phyloP scores from a whole-genome alignment of 768 basidiomycete genomes.

The Trametopsis cervina region DNA sequence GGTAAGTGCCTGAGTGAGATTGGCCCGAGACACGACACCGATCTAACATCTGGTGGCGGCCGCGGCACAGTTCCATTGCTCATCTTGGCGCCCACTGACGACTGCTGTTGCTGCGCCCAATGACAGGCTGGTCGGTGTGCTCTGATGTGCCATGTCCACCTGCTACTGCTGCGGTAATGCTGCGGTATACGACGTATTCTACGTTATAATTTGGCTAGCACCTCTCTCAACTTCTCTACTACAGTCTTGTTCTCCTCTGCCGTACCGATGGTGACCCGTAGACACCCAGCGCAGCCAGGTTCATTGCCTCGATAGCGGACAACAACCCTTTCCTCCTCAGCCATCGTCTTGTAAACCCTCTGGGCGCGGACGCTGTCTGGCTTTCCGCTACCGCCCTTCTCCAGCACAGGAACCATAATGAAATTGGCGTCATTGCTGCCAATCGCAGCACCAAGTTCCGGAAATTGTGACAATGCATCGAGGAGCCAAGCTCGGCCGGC shows the following conservation, averaged over 20 bases:
- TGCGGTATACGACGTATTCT: too few relatives aligned
- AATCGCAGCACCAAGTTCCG: slow-evolving; percentile 57
- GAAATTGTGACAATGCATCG: slow-evolving; percentile 38
- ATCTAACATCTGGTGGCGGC: too few relatives aligned
- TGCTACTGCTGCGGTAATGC: too few relatives aligned
- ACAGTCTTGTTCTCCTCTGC: slow-evolving; percentile 66
- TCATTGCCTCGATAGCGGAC: slow-evolving; percentile 87
- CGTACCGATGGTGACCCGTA: slow-evolving; percentile 87
- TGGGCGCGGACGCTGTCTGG: slow-evolving; percentile 58
- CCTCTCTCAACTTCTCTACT: slow-evolving; percentile 45
- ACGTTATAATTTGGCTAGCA: slow-evolving; percentile 31
- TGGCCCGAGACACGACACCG: too few relatives aligned
- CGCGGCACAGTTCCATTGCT: too few relatives aligned
- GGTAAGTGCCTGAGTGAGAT: background rate
- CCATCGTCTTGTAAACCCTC: slow-evolving; percentile 70
- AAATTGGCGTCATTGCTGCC: slow-evolving; percentile 92
- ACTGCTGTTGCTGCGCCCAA: background rate
- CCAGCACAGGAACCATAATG: slow-evolving; percentile 70
- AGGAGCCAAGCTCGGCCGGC: slow-evolving; percentile 52
- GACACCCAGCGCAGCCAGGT: slow-evolving; percentile 76
- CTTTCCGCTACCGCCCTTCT: slow-evolving; percentile 29
- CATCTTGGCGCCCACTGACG: too few relatives aligned
- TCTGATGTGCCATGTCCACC: too few relatives aligned
- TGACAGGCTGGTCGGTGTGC: too few relatives aligned
- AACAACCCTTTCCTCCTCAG: slow-evolving; percentile 82